Conservation (phyloP, 305 asterid genomes). For the Solanum hybrid region DNA sequence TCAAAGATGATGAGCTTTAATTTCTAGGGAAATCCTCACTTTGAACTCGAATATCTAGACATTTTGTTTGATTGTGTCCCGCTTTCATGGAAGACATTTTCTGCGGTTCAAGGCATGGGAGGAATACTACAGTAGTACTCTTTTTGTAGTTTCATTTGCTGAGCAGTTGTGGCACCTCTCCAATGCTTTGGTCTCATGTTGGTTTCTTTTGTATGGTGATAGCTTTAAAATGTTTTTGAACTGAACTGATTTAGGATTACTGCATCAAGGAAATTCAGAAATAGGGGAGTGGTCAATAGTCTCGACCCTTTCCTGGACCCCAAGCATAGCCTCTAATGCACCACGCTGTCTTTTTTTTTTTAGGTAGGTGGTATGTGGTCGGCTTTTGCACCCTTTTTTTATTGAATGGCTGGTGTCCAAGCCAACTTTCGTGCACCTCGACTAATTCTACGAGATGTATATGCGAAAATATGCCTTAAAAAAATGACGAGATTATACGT, state of each 20-base stretch:
- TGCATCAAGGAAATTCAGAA: not conserved
- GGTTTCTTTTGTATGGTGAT: not conserved
- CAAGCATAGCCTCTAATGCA: too few species aligned
- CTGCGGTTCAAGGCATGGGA: not conserved
- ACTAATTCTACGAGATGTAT: too few species aligned
- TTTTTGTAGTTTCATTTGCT: not conserved
- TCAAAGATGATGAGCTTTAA: conserved; percentile 42
- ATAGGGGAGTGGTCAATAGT: too few species aligned
- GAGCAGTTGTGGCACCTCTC: not conserved
- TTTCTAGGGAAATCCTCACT: not conserved
- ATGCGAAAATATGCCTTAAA: not conserved
- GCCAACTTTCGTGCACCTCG: too few species aligned
- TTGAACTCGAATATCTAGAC: not conserved
- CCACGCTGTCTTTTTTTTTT: too few species aligned
- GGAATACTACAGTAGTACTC: not conserved
- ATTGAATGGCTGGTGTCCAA: too few species aligned
- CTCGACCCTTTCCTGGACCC: too few species aligned
- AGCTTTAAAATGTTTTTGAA: not conserved
- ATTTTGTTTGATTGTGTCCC: not conserved
- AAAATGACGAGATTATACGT: not conserved
- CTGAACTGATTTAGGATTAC: not conserved
- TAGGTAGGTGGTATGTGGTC: too few species aligned
- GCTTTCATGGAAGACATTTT: not conserved
- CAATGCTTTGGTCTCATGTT: not conserved
- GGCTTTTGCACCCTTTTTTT: too few species aligned